A percentile compares a stretch with the other conserved stretches of the same genome.
These are phyloP conservation scores for Paecilomyces sp. DNA, from an alignment of 2,329 filamentous ascomycete species.

Conservation along the genomic window DNA sequence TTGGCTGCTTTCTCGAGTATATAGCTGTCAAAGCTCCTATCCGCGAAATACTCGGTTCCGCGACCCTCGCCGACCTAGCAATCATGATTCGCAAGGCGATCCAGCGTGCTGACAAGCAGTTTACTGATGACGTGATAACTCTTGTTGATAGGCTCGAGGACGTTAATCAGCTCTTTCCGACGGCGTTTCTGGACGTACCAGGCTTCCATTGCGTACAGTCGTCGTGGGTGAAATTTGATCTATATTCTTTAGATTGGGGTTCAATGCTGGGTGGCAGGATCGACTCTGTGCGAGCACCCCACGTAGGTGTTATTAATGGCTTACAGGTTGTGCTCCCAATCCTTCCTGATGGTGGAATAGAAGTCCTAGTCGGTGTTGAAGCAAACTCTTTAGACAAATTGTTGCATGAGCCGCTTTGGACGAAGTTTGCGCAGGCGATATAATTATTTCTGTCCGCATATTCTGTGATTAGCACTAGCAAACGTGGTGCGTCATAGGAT, in stretches of 20 bases:
- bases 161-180: slow-evolving; percentile 22
- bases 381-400: slow-evolving; percentile 19
- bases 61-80: slow-evolving; percentile 27
- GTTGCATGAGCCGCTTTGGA: slow-evolving; percentile 22
- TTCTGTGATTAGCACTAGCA: too few species aligned
- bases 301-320: slow-evolving; percentile 27
- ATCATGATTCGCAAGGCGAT: slow-evolving; percentile 27
- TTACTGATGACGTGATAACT: slow-evolving; percentile 18
- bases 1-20: slow-evolving; percentile 36
- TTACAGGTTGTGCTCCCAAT: slow-evolving; percentile 23
- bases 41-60: slow-evolving; percentile 20
- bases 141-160: slow-evolving; percentile 25
- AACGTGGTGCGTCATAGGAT: too few species aligned
- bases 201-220: slow-evolving; percentile 27
- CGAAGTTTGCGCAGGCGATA: slow-evolving; percentile 13
- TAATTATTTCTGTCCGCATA: not conserved
- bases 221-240: slow-evolving; percentile 25
- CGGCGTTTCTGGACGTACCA: slow-evolving; percentile 29
- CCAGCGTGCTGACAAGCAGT: slow-evolving; percentile 22
- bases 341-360: slow-evolving; percentile 25
- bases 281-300: slow-evolving; percentile 22
- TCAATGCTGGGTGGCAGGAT: slow-evolving; percentile 19
- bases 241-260: slow-evolving; percentile 29
- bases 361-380: slow-evolving; percentile 27
- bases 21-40: slow-evolving; percentile 16